Conservation (phyloP, 306 rosid species). For the Cyamopsis tetragonoloba region DNA sequence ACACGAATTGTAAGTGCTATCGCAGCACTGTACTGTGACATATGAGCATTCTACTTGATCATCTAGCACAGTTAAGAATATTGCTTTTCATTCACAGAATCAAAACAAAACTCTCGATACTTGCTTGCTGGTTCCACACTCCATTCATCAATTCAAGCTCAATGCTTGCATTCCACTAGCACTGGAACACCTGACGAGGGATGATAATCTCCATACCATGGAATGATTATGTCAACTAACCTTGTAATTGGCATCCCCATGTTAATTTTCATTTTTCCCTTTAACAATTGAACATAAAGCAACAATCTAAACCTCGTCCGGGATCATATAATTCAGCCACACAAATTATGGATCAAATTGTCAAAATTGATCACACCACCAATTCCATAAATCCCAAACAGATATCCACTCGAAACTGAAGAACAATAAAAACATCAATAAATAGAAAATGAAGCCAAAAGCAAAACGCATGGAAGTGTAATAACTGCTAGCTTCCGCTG, state of each 20-base stretch:
- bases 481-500: constrained; percentile 29
- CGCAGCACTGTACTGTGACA: constrained; percentile 1
- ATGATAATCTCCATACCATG: constrained; percentile 3
- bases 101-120: not conserved
- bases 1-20: constrained; percentile 1
- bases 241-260: constrained; percentile 6
- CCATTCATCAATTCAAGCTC: constrained; percentile 20
- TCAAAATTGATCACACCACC: constrained; percentile 21
- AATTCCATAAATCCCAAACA: constrained; percentile 29
- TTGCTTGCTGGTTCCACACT: constrained; percentile 3
- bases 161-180: no score
- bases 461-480: constrained; percentile 37
- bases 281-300: constrained; percentile 9
- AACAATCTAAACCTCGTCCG: constrained; percentile 22
- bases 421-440: not conserved
- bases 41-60: not conserved
- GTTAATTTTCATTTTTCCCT: not conserved
- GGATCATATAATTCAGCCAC: constrained; percentile 19
- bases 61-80: not conserved
- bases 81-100: not conserved
- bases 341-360: constrained; percentile 29
- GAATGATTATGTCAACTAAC: not conserved
- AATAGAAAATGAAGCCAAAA: not conserved
- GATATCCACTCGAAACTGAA: constrained; percentile 17
- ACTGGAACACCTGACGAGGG: not conserved